These are phyloP conservation scores for Botrytis galanthina DNA, from an alignment of 2,329 filamentous ascomycete genomes.

Conservation along the genomic window DNA sequence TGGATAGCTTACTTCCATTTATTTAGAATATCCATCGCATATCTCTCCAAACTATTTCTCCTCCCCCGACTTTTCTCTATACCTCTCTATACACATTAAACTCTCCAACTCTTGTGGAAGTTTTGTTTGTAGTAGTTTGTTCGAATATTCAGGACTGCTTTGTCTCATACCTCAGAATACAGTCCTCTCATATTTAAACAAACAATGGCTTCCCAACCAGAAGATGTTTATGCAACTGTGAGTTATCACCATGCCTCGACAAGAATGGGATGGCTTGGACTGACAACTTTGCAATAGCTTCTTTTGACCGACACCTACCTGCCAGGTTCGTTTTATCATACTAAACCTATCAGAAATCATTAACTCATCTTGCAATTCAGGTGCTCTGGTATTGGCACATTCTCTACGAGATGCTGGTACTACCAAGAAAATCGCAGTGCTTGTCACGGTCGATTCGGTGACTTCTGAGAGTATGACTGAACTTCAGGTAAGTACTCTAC, in stretches of 20 bases:
- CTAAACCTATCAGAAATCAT: slow-evolving; percentile 21
- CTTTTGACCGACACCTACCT: slow-evolving; percentile 90
- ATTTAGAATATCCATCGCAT: background rate
- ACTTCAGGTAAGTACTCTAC: slow-evolving; percentile 60
- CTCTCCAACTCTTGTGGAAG: background rate
- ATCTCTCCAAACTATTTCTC: background rate
- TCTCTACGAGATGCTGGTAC: slow-evolving; percentile 90
- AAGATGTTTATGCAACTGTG: slow-evolving; percentile 67
- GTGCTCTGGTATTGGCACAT: slow-evolving; percentile 89
- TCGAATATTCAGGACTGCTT: background rate
- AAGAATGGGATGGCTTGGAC: slow-evolving; percentile 13
- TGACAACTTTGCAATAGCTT: slow-evolving; percentile 58
- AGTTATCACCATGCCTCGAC: slow-evolving; percentile 27
- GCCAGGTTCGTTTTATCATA: slow-evolving; percentile 62
- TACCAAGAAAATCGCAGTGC: slow-evolving; percentile 77
- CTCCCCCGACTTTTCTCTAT: background rate
- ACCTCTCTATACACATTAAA: background rate
- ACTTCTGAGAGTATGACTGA: slow-evolving; percentile 72
- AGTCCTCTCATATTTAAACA: slow-evolving; percentile 18
- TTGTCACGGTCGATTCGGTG: slow-evolving; percentile 79
- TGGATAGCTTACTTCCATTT: background rate
- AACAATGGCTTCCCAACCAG: slow-evolving; percentile 44
- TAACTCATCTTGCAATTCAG: slow-evolving; percentile 47
- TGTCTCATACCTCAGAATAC: background rate
- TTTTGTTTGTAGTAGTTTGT: background rate